These are phyloP conservation scores for Globisporangium sylvaticum DNA, from an alignment of 352 stramenopile genomes.

Conservation along the genomic window DNA sequence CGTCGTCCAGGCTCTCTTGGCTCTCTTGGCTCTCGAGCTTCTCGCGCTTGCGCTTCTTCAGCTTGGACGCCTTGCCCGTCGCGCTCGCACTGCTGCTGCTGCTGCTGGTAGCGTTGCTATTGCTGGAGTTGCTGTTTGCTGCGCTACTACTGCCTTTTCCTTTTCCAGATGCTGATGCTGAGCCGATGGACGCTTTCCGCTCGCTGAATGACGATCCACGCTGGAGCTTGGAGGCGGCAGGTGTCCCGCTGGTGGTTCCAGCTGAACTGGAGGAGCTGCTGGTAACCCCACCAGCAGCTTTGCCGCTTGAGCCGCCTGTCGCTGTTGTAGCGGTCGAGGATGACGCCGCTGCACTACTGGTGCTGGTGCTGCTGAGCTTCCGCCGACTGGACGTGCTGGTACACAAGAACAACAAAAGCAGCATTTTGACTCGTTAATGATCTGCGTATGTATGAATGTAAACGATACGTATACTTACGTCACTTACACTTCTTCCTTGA, in stretches of 20 bases:
- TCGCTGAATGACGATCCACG: constrained; percentile 21
- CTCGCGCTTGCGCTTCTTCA: constrained; percentile 58
- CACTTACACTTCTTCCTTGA: constrained; percentile 7
- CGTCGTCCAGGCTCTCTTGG: constrained; percentile 4
- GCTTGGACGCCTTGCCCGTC: constrained; percentile 32
- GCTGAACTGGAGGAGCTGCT: constrained; percentile 14
- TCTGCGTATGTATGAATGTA: background rate
- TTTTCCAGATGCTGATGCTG: constrained; percentile 18
- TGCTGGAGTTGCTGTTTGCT: background rate
- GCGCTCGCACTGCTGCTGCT: constrained; percentile 7
- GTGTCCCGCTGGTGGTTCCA: background rate
- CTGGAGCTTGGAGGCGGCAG: constrained; percentile 19
- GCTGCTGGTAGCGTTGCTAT: background rate
- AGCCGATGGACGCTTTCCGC: constrained; percentile 14
- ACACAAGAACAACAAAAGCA: background rate
- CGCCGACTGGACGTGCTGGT: constrained; percentile 16
- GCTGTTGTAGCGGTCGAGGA: constrained; percentile 6
- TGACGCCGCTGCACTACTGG: constrained; percentile 10
- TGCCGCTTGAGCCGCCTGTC: background rate
- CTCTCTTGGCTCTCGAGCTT: constrained; percentile 19
- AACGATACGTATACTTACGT: background rate
- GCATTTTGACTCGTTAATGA: background rate
- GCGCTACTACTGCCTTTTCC: background rate
- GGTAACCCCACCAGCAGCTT: background rate
- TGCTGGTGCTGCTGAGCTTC: constrained; percentile 34